Base-by-base conservation (phyloP, 257 asterid genomes). In the Fraxinus quadrangulata region DNA sequence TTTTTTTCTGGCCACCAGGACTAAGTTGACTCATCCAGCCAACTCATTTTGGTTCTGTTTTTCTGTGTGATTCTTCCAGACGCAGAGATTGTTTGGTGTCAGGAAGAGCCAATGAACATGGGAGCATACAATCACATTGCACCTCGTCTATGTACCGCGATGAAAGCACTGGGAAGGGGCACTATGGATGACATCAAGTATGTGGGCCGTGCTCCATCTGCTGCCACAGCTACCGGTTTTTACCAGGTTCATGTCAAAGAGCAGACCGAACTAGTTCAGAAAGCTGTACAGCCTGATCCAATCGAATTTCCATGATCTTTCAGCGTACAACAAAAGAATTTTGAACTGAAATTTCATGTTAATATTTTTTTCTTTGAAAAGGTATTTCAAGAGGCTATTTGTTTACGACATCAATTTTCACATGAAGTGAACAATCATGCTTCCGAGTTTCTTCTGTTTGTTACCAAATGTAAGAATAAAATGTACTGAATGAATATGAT, bases 71-170 rank as follows among this genome's bases (percentile, higher is more conserved):
- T 86, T 74, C 28, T 84, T 83, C 77, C 93, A 94, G 98, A 92
- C 71, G 96, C 98, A 0, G 98, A 94, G 90, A 79, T 94, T 2
- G 98, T 90, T 24, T 94, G 97, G 98, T 92, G 98, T 79, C 98
- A 94, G 79, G 98, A 94, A 86, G 97, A 94, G 91, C 96, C 95
- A 39, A 88, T 94, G 97, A 92, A 94, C 89, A 94, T 94, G 98
- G 98, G 98, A 40, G 98, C 93, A 49, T 92, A 83, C 91, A 82
- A 67, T 83, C 88, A 94, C 69, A 85, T 94, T 23, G 81, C 88
- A 33, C 96, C 93, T 42, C 94, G 97, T 40, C 94, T 94, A 28
- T 85, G 86, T 73, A 94, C 97, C 31, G 94, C 97, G 6, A 88
- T 94, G 97, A 94, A 86, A 83, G 80, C 94, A 78, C 67, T 85